Percentiles rank a stretch among this genome's conserved stretches.
phyloP scores from a whole-genome alignment of 1,284 basidiomycete genomes.

The Rhizoctonia solani region DNA sequence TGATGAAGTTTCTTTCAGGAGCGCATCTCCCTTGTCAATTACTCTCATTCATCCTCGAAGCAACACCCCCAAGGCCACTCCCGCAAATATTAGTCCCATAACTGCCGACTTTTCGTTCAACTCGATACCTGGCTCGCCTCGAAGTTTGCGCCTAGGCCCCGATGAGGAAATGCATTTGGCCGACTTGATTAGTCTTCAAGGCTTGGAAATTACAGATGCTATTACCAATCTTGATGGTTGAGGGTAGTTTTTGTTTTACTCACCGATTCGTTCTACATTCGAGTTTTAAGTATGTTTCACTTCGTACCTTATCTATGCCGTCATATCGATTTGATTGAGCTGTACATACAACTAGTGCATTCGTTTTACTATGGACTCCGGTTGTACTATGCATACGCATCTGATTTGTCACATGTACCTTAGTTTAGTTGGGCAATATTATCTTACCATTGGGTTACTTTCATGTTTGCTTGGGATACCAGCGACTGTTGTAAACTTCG shows the following conservation, averaged over 20 bases:
- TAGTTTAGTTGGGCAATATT: background rate
- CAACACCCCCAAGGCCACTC: slow-evolving; percentile 10
- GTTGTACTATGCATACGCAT: background rate
- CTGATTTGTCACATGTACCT: background rate
- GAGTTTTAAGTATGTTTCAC: background rate
- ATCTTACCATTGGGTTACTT: background rate
- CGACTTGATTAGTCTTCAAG: slow-evolving; percentile 37
- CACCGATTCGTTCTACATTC: background rate
- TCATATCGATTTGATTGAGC: background rate
- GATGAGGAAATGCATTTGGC: slow-evolving; percentile 39
- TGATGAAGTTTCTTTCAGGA: slow-evolving; percentile 5
- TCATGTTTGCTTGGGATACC: no score
- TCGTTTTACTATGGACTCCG: background rate
- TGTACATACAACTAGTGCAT: background rate
- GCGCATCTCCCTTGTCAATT: slow-evolving; percentile 8
- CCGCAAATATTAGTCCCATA: slow-evolving; percentile 13
- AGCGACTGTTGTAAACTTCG: no score
- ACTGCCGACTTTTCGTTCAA: slow-evolving; percentile 33
- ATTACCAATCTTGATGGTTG: background rate
- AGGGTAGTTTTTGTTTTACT: background rate
- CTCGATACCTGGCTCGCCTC: slow-evolving; percentile 25
- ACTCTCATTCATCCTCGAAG: slow-evolving; percentile 27
- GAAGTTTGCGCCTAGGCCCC: slow-evolving; percentile 36
- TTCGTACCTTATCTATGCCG: background rate
- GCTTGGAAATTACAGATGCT: slow-evolving; percentile 19